A percentile compares a stretch with the other conserved stretches of the same genome.
phyloP scores from a whole-genome alignment of 1,139 yeast species.

The Blastobotrys ciferrii region DNA sequence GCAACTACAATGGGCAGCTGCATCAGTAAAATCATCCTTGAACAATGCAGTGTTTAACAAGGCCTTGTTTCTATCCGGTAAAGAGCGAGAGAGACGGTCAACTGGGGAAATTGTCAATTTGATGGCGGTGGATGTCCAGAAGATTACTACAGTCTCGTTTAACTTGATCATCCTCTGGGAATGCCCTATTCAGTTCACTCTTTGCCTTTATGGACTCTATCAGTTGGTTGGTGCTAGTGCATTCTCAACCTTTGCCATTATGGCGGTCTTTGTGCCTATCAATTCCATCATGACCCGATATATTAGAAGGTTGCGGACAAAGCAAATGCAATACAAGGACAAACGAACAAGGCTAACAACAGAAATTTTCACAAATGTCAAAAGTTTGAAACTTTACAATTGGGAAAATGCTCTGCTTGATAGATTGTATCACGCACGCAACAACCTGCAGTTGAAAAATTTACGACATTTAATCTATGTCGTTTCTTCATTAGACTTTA shows the following conservation, averaged over 20 bases:
- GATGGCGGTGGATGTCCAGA: conserved; percentile 62
- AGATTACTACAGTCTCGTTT: conserved; percentile 53
- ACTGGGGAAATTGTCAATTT: conserved; percentile 94
- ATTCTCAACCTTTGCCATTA: conserved; percentile 55
- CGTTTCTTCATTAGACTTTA: conserved; percentile 49
- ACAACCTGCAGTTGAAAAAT: conserved; percentile 76
- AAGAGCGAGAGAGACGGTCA: conserved; percentile 68
- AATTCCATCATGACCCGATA: conserved; percentile 51
- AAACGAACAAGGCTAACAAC: conserved; percentile 54
- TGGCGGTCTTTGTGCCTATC: conserved; percentile 57
- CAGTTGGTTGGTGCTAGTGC: conserved; percentile 60
- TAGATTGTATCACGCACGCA: conserved; percentile 60
- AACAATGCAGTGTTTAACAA: conserved; percentile 76
- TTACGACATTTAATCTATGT: conserved; percentile 48
- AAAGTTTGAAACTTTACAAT: conserved; percentile 67
- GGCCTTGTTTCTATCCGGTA: conserved; percentile 73
- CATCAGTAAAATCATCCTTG: conserved; percentile 53
- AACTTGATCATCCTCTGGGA: conserved; percentile 55
- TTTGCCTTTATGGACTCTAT: conserved; percentile 57
- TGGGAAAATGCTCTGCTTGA: conserved; percentile 69
- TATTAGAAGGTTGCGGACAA: conserved; percentile 49
- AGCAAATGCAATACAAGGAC: conserved; percentile 79
- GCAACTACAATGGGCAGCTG: conserved; percentile 42
- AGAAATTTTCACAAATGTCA: conserved; percentile 62
- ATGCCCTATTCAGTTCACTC: conserved; percentile 56